Percentiles rank a stretch among this genome's conserved stretches.
Evolutionary conservation across 805 yeast genomes (phyloP).

Genomic region (Zygoascus flipseniorum): DNA sequence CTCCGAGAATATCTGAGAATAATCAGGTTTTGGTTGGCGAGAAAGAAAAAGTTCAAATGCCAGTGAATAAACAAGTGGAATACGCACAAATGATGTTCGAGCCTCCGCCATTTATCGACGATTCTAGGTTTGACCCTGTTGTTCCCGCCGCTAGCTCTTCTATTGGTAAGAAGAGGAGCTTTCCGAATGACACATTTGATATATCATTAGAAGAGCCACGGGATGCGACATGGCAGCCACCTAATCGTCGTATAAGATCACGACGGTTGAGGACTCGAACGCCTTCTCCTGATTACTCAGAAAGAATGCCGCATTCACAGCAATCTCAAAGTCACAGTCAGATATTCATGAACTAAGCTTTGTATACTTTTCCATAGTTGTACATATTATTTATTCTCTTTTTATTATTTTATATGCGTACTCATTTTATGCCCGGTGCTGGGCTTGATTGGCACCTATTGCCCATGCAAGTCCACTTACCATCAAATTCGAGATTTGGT

Average conservation of each 20-base stretch:
- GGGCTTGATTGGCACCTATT: slow-evolving; percentile 39
- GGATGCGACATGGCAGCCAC: background rate
- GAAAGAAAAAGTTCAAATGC: background rate
- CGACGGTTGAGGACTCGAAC: background rate
- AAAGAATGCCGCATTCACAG: background rate
- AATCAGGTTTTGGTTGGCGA: background rate
- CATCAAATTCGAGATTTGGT: slow-evolving; percentile 41
- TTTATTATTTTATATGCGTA: background rate
- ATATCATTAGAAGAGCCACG: background rate
- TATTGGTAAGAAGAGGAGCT: background rate
- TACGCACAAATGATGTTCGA: background rate
- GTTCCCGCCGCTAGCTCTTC: background rate
- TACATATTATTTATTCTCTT: background rate
- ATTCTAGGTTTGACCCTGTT: background rate
- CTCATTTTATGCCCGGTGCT: background rate
- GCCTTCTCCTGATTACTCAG: background rate
- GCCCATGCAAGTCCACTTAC: slow-evolving; percentile 59
- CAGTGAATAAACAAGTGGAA: background rate
- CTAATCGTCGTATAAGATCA: background rate
- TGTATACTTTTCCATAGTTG: background rate
- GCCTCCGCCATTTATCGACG: background rate
- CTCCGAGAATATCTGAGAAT: background rate
- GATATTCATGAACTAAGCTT: background rate
- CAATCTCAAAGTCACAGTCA: background rate
- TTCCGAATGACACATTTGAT: background rate